Evolutionary conservation across 2,329 filamentous ascomycete species (phyloP).

Genomic region (Leptographium flavum): DNA sequence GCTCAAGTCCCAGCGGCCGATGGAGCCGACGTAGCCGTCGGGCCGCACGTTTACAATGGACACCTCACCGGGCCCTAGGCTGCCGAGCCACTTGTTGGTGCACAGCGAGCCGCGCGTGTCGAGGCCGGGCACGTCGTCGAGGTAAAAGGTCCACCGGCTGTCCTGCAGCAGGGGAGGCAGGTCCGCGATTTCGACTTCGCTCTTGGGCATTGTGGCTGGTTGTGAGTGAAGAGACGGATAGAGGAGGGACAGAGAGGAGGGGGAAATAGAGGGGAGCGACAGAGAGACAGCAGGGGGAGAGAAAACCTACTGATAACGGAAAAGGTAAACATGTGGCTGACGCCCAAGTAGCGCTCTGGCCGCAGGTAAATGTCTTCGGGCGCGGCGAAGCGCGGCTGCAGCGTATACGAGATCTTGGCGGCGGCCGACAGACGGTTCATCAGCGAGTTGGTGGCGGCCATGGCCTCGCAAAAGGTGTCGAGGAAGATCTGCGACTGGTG

Average conservation of each 20-base stretch:
- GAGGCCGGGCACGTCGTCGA: constrained; percentile 47
- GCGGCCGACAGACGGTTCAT: constrained; percentile 44
- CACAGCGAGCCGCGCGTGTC: constrained; percentile 38
- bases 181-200: constrained; percentile 49
- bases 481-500: constrained; percentile 38
- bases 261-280: background rate
- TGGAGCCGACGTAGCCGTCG: constrained; percentile 59
- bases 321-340: constrained; percentile 57
- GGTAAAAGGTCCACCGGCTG: constrained; percentile 58
- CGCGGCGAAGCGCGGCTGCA: constrained; percentile 40
- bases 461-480: constrained; percentile 38
- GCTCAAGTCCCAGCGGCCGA: constrained; percentile 38
- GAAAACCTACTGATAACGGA: constrained; percentile 45
- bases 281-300: too few relatives aligned
- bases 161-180: constrained; percentile 47
- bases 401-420: constrained; percentile 46
- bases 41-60: constrained; percentile 55
- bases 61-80: constrained; percentile 39
- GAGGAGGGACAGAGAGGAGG: constrained; percentile 11
- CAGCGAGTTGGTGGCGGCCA: constrained; percentile 37
- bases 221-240: too few relatives aligned
- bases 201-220: constrained; percentile 44
- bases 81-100: constrained; percentile 57
- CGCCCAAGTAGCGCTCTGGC: constrained; percentile 52
- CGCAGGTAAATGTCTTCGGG: constrained; percentile 52